phyloP scores from a whole-genome alignment of 257 asterid genomes.

The Echium plantagineum region DNA sequence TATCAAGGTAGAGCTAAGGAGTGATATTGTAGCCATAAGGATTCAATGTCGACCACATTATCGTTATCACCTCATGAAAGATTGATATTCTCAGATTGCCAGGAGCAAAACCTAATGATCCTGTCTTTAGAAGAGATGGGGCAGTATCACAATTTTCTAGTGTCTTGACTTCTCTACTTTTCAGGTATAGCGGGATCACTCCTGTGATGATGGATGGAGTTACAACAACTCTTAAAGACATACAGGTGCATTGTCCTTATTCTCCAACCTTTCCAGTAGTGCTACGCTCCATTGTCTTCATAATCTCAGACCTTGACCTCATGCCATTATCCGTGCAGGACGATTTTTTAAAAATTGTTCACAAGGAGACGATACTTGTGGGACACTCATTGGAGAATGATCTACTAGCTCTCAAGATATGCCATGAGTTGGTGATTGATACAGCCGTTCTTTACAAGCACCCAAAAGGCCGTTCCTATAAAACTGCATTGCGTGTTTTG shows the following conservation, averaged over 20 bases:
- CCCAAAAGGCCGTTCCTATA: slow-evolving; percentile 74
- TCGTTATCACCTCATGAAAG: too few relatives aligned
- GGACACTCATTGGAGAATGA: slow-evolving; percentile 97
- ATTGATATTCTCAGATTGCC: too few relatives aligned
- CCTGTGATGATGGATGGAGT: slow-evolving; percentile 63
- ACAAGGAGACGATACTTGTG: slow-evolving; percentile 80
- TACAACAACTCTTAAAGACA: slow-evolving; percentile 71
- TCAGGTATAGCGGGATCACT: slow-evolving; percentile 96
- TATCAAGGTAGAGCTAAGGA: too few relatives aligned
- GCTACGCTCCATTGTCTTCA: background rate
- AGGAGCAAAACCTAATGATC: too few relatives aligned
- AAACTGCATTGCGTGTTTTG: slow-evolving; percentile 85
- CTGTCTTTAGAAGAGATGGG: too few relatives aligned
- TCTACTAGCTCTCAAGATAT: slow-evolving; percentile 68
- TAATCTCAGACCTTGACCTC: slow-evolving; percentile 10
- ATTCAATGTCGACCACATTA: background rate
- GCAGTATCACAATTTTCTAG: too few relatives aligned
- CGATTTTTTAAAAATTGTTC: slow-evolving; percentile 58
- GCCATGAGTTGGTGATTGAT: slow-evolving; percentile 78
- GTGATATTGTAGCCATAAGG: background rate
- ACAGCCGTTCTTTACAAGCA: slow-evolving; percentile 81
- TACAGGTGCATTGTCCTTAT: slow-evolving; percentile 47
- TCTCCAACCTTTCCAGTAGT: slow-evolving; percentile 2
- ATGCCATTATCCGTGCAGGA: slow-evolving; percentile 37
- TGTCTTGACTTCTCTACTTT: slow-evolving; percentile 7